A percentile compares a stretch with the other conserved stretches of the same genome.
phyloP scores from a whole-genome alignment of 768 basidiomycete genomes.

The Nidula microcarpa region DNA sequence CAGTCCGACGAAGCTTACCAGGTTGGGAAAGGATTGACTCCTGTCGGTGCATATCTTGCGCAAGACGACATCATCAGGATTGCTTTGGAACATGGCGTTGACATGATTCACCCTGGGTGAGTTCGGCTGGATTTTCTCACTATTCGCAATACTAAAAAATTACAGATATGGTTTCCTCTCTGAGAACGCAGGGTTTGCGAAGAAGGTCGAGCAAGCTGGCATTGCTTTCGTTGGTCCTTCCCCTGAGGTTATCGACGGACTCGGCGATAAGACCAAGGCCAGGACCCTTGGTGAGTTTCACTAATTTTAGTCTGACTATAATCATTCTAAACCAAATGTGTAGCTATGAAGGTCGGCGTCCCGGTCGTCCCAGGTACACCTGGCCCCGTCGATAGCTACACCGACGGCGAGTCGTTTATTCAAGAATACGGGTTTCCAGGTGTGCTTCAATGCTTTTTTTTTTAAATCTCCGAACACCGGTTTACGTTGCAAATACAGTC shows the following conservation, averaged over 20 bases:
- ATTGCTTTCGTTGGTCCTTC: conserved; percentile 95
- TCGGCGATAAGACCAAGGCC: conserved; percentile 99
- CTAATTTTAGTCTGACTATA: conserved; percentile 3
- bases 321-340: conserved; percentile 4
- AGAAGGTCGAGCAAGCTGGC: conserved; percentile 96
- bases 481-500: conserved; percentile 38
- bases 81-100: conserved; percentile 97
- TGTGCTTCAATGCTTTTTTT: conserved; percentile 31
- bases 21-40: conserved; percentile 94
- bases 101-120: conserved; percentile 99
- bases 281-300: conserved; percentile 67
- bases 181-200: conserved; percentile 96
- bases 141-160: neutral
- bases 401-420: conserved; percentile 84
- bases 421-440: conserved; percentile 95
- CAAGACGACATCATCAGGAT: conserved; percentile 97
- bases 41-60: conserved; percentile 94
- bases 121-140: conserved; percentile 11
- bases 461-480: neutral
- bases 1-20: conserved; percentile 98
- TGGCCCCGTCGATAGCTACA: conserved; percentile 81
- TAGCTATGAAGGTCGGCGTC: conserved; percentile 87
- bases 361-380: conserved; percentile 98
- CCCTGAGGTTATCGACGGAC: conserved; percentile 94
- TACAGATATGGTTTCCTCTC: conserved; percentile 93